Evolutionary conservation across 2,329 filamentous ascomycete genomes (phyloP), one percentile per base, ranked within the genome.

Genomic region (Bipolaris victoriae): DNA sequence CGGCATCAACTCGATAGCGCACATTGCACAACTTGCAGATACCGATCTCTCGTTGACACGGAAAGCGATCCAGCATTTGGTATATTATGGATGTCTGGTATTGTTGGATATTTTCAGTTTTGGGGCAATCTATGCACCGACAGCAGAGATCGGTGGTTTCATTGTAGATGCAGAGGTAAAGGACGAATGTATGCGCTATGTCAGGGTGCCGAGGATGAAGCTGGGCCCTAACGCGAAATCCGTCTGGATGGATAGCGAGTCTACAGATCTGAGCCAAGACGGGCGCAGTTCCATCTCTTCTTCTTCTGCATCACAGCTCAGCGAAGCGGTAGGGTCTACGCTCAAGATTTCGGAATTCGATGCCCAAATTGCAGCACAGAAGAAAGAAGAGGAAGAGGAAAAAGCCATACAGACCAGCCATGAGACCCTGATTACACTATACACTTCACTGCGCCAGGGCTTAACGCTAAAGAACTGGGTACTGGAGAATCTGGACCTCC

Each of bases 61-160:
- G 70, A 89, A 92, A 50, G 93, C 92, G 7, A 85, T 98, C 55
- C 88, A 91, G 61, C 94, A 98, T 74, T 84, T 99, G 9, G 83
- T 98, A 24, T 96, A 96, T 81, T 97, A 98, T 77, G 91, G 94
- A 71, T 94, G 92, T 69, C 85, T 97, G 35, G 83, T 97, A 24
- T 85, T 98, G 51, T 86, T 98, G 10, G 95, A 99, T 78, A 90
- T 97, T 67, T 98, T 98, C 81, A 92, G 95, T 75, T 99, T 98
- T 74, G 84, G 88, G 31, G 91, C 91, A 40, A 94, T 96, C 68
- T 99, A 99, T 72, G 92, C 93, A 0, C 88, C 89, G 0, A 91
- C 91, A 0, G 83, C 88, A 0, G 88, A 90, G 36, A 89, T 99
- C 56, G 86, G 89, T 60, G 85, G 88, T 60, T 96, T 99, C 68